Percentiles rank a stretch among this genome's conserved stretches.
These are phyloP conservation scores for Triticum turgidum DNA, from an alignment of 176 grass and related monocot species.

Conservation along the genomic window DNA sequence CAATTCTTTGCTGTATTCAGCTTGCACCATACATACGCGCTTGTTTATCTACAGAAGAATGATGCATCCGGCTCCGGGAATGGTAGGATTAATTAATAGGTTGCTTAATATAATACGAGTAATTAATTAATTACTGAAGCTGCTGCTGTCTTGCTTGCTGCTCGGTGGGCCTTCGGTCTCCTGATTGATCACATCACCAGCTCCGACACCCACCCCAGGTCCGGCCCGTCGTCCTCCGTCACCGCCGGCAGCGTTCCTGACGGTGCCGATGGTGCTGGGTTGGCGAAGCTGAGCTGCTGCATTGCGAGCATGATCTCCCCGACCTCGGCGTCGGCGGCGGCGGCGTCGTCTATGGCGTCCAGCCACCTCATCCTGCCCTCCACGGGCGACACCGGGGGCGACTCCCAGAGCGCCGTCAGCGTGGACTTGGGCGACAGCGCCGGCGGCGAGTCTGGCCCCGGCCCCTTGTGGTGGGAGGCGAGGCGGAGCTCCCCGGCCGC, in stretches of 20 bases:
- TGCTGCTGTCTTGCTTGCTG: background rate
- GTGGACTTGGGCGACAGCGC: constrained; percentile 68
- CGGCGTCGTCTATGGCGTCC: constrained; percentile 17
- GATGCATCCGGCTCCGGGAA: constrained; percentile 23
- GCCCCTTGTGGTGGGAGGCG: constrained; percentile 21
- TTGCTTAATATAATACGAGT: background rate
- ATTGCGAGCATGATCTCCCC: constrained; percentile 66
- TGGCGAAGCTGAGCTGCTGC: constrained; percentile 63
- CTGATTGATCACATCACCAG: constrained; percentile 37
- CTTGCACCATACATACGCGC: constrained; percentile 31
- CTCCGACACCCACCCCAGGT: constrained; percentile 87
- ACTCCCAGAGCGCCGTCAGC: constrained; percentile 50
- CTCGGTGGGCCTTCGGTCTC: background rate
- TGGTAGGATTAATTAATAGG: constrained; percentile 10
- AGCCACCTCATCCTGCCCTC: constrained; percentile 14
- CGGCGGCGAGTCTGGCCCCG: constrained; percentile 34
- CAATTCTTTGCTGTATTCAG: constrained; percentile 15
- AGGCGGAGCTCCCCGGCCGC: constrained; percentile 60
- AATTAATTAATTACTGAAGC: constrained; percentile 22
- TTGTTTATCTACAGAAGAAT: constrained; percentile 63
- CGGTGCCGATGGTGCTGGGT: background rate
- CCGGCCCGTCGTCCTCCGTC: constrained; percentile 54
- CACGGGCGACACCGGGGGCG: constrained; percentile 72
- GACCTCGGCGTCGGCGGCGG: constrained; percentile 29
- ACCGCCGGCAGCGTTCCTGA: constrained; percentile 14